Conservation (phyloP, 129 eudicot genomes). For the Cynara cardunculus region DNA sequence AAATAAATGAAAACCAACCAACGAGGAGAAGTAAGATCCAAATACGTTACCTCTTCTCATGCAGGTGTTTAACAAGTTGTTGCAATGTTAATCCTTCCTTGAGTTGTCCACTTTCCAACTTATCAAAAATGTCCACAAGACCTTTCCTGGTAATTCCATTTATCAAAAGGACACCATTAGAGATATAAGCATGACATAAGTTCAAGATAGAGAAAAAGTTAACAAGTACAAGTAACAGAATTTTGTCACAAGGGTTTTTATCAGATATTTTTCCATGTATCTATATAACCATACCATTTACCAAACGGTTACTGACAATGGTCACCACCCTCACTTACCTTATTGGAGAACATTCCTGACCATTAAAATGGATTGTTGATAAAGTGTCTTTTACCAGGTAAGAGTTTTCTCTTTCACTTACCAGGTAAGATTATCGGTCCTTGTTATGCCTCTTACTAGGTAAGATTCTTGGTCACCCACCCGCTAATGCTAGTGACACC, state of each 20-base stretch:
- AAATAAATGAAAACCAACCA: not conserved
- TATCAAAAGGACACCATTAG: not conserved
- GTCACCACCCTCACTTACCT: too few species aligned
- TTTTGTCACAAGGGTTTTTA: not conserved
- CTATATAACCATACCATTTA: not conserved
- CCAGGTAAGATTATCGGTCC: too few species aligned
- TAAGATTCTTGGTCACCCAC: not conserved
- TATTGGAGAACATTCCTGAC: too few species aligned
- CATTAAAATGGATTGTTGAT: too few species aligned
- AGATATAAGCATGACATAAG: not conserved
- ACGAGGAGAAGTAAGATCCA: not conserved
- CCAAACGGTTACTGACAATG: too few species aligned
- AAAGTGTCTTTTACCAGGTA: too few species aligned
- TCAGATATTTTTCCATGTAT: not conserved
- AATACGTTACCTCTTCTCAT: conserved; percentile 55
- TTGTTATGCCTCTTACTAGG: too few species aligned
- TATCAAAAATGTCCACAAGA: conserved; percentile 78
- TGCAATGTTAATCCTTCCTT: conserved; percentile 45
- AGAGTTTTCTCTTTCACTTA: too few species aligned
- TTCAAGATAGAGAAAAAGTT: not conserved
- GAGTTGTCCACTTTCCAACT: conserved; percentile 71
- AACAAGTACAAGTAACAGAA: not conserved
- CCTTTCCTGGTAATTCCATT: conserved; percentile 61
- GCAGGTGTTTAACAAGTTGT: conserved; percentile 49
- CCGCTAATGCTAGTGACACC: not conserved